These are phyloP conservation scores for Diaporthe citri DNA, from an alignment of 2,329 filamentous ascomycete species.

Conservation along the genomic window DNA sequence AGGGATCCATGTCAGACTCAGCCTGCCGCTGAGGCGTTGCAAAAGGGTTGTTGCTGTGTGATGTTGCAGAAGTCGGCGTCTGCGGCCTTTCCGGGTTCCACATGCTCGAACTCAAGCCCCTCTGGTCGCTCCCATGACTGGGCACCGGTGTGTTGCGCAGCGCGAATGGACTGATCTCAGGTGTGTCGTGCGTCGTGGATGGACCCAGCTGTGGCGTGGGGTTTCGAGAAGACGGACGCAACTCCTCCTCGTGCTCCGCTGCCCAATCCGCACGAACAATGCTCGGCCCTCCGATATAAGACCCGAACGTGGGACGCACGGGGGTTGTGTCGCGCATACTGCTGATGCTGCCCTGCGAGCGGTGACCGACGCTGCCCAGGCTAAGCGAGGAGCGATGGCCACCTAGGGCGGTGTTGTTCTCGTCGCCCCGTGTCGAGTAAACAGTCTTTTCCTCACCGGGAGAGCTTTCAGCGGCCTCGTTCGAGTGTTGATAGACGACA, in stretches of 20 bases:
- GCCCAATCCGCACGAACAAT: slow-evolving; percentile 38
- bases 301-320: slow-evolving; percentile 28
- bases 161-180: slow-evolving; percentile 42
- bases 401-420: slow-evolving; percentile 22
- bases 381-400: slow-evolving; percentile 30
- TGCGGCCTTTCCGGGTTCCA: slow-evolving; percentile 45
- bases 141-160: slow-evolving; percentile 36
- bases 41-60: slow-evolving; percentile 19
- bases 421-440: slow-evolving; percentile 23
- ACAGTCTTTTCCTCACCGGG: slow-evolving; percentile 15
- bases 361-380: slow-evolving; percentile 1
- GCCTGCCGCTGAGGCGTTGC: slow-evolving; percentile 41
- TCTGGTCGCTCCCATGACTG: slow-evolving; percentile 13
- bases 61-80: slow-evolving; percentile 39
- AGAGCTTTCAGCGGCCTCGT: background rate
- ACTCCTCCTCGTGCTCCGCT: slow-evolving; percentile 35
- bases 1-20: slow-evolving; percentile 40
- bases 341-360: slow-evolving; percentile 30
- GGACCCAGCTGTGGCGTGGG: slow-evolving; percentile 41
- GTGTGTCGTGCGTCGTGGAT: slow-evolving; percentile 34
- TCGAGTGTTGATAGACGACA: background rate
- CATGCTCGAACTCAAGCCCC: slow-evolving; percentile 47
- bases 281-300: slow-evolving; percentile 35
- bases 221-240: slow-evolving; percentile 23
- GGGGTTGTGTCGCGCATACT: slow-evolving; percentile 36